These are phyloP conservation scores for Plasmopara muralis DNA, from an alignment of 352 stramenopile genomes.

Conservation along the genomic window DNA sequence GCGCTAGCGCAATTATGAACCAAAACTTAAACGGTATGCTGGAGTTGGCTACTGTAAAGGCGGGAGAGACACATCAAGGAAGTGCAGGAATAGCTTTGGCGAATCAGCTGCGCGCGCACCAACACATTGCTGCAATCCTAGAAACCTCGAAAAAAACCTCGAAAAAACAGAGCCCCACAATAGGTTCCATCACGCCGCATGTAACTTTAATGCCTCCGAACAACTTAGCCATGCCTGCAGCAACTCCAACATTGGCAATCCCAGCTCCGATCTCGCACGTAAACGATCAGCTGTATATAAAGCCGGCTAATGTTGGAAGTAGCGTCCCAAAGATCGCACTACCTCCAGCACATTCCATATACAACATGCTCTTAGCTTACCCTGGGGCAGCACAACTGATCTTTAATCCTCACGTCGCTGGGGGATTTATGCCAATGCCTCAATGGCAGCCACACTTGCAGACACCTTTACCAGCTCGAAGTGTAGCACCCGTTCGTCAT, in stretches of 20 bases:
- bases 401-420: constrained; percentile 16
- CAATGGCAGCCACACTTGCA: constrained; percentile 24
- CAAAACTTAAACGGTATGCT: constrained; percentile 31
- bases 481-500: constrained; percentile 13
- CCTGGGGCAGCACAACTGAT: constrained; percentile 13
- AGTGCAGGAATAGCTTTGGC: constrained; percentile 20
- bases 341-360: constrained; percentile 29
- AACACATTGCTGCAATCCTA: constrained; percentile 26
- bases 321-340: constrained; percentile 33
- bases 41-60: constrained; percentile 14
- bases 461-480: constrained; percentile 19
- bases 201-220: constrained; percentile 19
- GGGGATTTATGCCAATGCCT: constrained; percentile 17
- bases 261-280: constrained; percentile 9
- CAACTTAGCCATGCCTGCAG: constrained; percentile 15
- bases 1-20: constrained; percentile 43
- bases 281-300: constrained; percentile 13
- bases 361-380: constrained; percentile 39
- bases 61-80: constrained; percentile 13
- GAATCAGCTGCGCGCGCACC: constrained; percentile 26
- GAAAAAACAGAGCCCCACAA: not conserved
- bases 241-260: constrained; percentile 7
- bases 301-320: constrained; percentile 9
- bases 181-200: not conserved
- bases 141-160: constrained; percentile 10